These are phyloP conservation scores for Microcos paniculata DNA, from an alignment of 345 rosid species.

Conservation along the genomic window DNA sequence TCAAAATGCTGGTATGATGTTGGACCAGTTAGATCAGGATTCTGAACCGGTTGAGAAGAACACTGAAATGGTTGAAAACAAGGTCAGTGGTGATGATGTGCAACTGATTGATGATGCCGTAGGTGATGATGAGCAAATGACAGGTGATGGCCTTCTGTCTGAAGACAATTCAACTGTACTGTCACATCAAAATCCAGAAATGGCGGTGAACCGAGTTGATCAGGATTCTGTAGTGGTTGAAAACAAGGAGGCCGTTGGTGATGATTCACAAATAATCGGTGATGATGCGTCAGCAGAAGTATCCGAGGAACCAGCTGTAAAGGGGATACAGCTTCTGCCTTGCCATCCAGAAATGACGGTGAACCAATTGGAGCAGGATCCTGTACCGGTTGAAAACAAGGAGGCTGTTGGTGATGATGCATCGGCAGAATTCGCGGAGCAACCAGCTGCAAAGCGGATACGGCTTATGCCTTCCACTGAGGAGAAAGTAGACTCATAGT, in stretches of 20 bases:
- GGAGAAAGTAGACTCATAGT: slow-evolving; percentile 18
- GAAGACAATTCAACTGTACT: slow-evolving; percentile 1
- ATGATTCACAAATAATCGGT: neutral
- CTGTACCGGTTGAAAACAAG: slow-evolving; percentile 12
- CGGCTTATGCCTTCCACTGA: slow-evolving; percentile 37
- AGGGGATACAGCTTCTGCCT: slow-evolving; percentile 49
- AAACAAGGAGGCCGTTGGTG: slow-evolving; percentile 15
- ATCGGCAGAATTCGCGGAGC: slow-evolving; percentile 33
- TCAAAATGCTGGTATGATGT: neutral
- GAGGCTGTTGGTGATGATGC: slow-evolving; percentile 8
- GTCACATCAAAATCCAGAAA: neutral
- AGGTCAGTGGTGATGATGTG: slow-evolving; percentile 8
- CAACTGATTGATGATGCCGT: neutral
- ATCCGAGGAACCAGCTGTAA: slow-evolving; percentile 51
- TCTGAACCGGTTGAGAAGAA: slow-evolving; percentile 1
- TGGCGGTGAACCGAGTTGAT: neutral
- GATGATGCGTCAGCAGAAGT: slow-evolving; percentile 21
- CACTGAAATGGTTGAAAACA: slow-evolving; percentile 6
- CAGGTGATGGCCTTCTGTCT: neutral
- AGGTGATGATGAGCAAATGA: slow-evolving; percentile 4
- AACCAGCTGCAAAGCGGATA: slow-evolving; percentile 59
- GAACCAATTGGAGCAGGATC: neutral
- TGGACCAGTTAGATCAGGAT: neutral
- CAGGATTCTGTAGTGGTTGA: slow-evolving; percentile 1
- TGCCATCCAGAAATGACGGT: neutral